Evolutionary conservation across 106 monocot species (phyloP).

Genomic region (Agapanthus africanus): DNA sequence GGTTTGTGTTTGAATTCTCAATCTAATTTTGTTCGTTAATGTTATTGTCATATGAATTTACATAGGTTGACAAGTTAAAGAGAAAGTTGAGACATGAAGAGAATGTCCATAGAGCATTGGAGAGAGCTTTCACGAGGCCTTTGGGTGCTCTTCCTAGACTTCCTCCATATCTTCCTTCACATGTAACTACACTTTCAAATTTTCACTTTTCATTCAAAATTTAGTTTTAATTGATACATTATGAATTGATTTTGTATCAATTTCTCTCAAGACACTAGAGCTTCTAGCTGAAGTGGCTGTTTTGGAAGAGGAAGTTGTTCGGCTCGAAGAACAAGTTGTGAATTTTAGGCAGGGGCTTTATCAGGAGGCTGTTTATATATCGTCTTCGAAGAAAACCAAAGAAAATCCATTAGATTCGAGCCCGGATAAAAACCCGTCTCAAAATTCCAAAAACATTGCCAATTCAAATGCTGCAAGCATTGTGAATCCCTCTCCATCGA

Average conservation of each 20-base stretch:
- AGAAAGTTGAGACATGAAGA: slow-evolving; percentile 86
- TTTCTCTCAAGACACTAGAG: slow-evolving; percentile 60
- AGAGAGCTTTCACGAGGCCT: slow-evolving; percentile 83
- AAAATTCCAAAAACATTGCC: neutral
- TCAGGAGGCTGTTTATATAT: slow-evolving; percentile 70
- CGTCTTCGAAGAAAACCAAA: slow-evolving; percentile 43
- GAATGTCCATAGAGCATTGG: slow-evolving; percentile 81
- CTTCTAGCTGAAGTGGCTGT: slow-evolving; percentile 93
- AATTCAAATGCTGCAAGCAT: neutral
- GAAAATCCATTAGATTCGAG: slow-evolving; percentile 21
- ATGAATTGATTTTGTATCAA: slow-evolving; percentile 4
- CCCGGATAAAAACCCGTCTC: neutral
- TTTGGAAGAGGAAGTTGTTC: slow-evolving; percentile 85
- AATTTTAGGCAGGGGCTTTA: slow-evolving; percentile 78
- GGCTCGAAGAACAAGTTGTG: slow-evolving; percentile 95
- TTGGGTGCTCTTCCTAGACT: slow-evolving; percentile 88
- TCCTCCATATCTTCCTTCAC: slow-evolving; percentile 74
- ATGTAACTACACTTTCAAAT: slow-evolving; percentile 24
- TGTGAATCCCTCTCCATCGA: slow-evolving; percentile 8
- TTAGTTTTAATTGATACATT: neutral
- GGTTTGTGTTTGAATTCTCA: neutral
- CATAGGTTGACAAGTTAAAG: slow-evolving; percentile 82
- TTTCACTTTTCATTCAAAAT: neutral
- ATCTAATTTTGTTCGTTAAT: neutral
- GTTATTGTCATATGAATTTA: neutral